Base-by-base conservation (phyloP, 2,329 filamentous ascomycete species). In the Diaporthe ampelina region DNA sequence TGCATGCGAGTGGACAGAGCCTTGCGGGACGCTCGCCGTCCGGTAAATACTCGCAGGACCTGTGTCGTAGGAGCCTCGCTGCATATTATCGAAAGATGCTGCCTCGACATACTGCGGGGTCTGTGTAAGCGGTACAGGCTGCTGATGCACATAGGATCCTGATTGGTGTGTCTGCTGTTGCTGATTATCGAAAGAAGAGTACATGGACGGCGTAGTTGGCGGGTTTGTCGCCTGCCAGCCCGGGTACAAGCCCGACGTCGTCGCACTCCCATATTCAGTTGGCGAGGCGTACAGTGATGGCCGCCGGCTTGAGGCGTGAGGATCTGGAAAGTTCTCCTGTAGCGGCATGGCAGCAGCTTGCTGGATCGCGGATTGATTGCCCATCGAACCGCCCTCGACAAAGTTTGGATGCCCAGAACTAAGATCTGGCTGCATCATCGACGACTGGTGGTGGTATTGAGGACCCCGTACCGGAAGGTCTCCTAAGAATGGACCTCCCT, bases 241-340 rank as follows among this genome's bases (percentile, higher is more conserved):
- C 9, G 81, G 76, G 77, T 88, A 89, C 61, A 89, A 78, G 21
- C 79, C 79, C 15, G 82, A 80, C 21, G 79, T 78, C 9, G 84
- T 80, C 5, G 86, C 81, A 48, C 81, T 84, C 32, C 81, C 78
- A 58, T 88, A 89, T n/a, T 90, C 88, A 40, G 85, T 82, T 1
- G 81, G 79, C 0, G 84, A 79, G 43, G 78, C 80, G 77, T 84
- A 86, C 21, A 88, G 82, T 0, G 88, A 88, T 0, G 87, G 81
- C 24, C 88, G 84, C 40, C 88, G 83, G 75, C 84, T 84, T 1
- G 82, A 77, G 50, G 87, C 86, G 70, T 89, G 86, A 2, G 86
- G 80, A 50, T 81, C 83, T 1, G 85, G 77, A 8, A 88, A 85
- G 76, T 89, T 82, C 48, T 89, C 87, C 26, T 82, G 81, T 26